Percentiles rank a stretch among this genome's conserved stretches.
phyloP scores from a whole-genome alignment of 139 green algal genomes.

The Asterochloris erici region DNA sequence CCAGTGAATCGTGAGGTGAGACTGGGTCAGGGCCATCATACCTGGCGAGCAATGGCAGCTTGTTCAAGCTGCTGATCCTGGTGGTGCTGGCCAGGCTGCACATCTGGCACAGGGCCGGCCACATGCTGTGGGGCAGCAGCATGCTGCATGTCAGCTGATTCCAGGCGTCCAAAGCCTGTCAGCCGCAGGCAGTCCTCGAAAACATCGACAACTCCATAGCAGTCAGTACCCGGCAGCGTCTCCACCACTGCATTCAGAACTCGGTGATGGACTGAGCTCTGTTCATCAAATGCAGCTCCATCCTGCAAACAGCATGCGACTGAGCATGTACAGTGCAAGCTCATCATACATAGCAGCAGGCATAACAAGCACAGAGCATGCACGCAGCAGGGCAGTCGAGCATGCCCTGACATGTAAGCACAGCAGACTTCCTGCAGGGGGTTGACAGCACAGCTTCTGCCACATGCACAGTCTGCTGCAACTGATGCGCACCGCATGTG shows the following conservation, averaged over 20 bases:
- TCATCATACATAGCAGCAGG: neutral
- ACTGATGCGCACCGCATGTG: constrained; percentile 36
- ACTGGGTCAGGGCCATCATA: neutral
- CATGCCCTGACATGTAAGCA: neutral
- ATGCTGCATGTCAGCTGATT: neutral
- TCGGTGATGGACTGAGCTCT: constrained; percentile 57
- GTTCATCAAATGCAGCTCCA: constrained; percentile 41
- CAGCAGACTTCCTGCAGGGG: neutral
- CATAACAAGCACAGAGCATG: neutral
- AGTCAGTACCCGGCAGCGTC: constrained; percentile 54
- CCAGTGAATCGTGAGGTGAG: too few species aligned
- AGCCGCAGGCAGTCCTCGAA: constrained; percentile 40
- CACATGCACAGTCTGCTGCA: neutral
- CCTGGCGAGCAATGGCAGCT: neutral
- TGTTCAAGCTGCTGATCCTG: neutral
- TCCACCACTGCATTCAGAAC: constrained; percentile 66
- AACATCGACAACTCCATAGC: constrained; percentile 50
- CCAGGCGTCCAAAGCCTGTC: constrained; percentile 40
- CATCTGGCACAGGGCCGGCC: neutral
- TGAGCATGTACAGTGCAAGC: neutral
- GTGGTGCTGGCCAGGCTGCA: neutral
- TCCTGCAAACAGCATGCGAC: constrained; percentile 28
- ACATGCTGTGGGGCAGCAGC: neutral
- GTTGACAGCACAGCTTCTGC: neutral
- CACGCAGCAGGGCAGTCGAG: neutral